These are phyloP conservation scores for Secale cereale DNA, from an alignment of 176 grass and related monocot species.

Conservation along the genomic window DNA sequence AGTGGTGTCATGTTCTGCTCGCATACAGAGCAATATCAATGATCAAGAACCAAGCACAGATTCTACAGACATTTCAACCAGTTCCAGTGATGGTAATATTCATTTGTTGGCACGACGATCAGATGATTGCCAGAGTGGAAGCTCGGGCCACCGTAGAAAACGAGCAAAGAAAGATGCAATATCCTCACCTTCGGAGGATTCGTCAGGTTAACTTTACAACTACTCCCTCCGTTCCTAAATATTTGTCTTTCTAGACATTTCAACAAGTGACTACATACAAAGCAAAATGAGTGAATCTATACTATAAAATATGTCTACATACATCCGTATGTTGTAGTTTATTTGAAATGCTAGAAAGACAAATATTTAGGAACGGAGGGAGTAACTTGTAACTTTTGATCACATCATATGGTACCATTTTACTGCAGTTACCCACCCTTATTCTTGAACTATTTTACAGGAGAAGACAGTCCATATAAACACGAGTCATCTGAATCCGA, in stretches of 20 bases:
- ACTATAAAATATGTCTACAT: too few species aligned
- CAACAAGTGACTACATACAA: too few species aligned
- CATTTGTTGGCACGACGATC: background rate
- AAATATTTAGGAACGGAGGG: too few species aligned
- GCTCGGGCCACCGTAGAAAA: background rate
- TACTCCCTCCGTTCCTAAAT: too few species aligned
- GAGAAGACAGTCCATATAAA: background rate
- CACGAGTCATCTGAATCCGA: background rate
- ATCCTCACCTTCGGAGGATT: background rate
- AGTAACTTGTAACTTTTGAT: background rate
- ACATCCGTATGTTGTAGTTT: too few species aligned
- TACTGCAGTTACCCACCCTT: background rate
- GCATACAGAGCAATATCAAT: background rate
- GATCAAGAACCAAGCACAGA: background rate
- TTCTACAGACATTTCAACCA: slow-evolving; percentile 3
- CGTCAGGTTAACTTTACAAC: background rate
- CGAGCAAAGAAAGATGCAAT: background rate
- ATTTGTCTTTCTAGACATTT: too few species aligned
- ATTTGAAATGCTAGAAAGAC: too few species aligned
- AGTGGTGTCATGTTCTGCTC: slow-evolving; percentile 1
- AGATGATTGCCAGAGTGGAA: background rate
- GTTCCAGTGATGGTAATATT: background rate
- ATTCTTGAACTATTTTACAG: background rate
- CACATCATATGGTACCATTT: background rate
- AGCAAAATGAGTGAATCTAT: too few species aligned